phyloP scores from a whole-genome alignment of 2,329 filamentous ascomycete species.

The Apiospora arundinis region DNA sequence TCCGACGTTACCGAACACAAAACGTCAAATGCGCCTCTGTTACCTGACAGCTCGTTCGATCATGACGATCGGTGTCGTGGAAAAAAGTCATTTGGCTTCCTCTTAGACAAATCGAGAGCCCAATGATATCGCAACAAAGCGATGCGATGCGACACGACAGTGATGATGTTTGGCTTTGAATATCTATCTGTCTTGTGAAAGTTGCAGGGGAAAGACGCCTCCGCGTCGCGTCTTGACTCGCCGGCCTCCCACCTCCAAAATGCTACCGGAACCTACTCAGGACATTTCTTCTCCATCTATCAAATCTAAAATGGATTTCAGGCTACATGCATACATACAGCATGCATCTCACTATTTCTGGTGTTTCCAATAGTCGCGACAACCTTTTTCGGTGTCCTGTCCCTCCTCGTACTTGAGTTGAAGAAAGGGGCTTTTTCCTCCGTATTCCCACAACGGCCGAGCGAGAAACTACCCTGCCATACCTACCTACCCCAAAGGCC shows the following conservation, averaged over 20 bases:
- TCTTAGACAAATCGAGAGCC: not conserved
- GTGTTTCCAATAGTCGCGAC: not conserved
- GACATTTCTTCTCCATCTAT: not conserved
- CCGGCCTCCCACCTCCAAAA: not conserved
- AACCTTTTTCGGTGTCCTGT: not conserved
- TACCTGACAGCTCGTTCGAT: not conserved
- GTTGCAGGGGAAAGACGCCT: not conserved
- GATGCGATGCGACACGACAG: not conserved
- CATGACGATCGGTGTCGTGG: slow-evolving; percentile 5
- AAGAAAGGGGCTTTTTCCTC: not conserved
- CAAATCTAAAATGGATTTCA: not conserved
- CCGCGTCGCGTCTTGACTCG: slow-evolving; percentile 13
- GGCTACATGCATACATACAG: not conserved
- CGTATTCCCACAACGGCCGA: slow-evolving; percentile 9
- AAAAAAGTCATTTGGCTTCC: not conserved
- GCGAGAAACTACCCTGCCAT: not conserved
- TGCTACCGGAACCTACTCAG: not conserved
- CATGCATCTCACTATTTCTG: not conserved
- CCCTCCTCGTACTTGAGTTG: not conserved
- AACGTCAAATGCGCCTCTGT: not conserved
- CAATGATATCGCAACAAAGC: slow-evolving; percentile 1
- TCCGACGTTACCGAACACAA: not conserved
- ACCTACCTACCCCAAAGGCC: not conserved
- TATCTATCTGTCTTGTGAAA: not conserved
- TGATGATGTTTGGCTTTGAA: not conserved